These are phyloP conservation scores for Dothistroma pini DNA, from an alignment of 2,329 filamentous ascomycete species.

Conservation along the genomic window DNA sequence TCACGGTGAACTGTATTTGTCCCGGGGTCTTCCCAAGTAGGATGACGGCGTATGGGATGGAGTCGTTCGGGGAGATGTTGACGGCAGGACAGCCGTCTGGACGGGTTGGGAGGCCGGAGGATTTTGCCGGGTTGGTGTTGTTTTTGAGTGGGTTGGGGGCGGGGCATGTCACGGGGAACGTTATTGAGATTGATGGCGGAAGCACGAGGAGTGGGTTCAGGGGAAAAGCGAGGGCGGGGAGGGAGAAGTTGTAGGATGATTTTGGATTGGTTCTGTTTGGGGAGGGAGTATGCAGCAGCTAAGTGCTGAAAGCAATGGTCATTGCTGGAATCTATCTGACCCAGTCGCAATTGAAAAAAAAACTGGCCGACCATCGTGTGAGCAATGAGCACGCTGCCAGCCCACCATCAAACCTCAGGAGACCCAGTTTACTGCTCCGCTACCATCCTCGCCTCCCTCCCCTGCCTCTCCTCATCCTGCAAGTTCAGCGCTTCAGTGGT, in stretches of 20 bases:
- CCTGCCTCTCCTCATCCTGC: background rate
- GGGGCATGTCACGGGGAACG: slow-evolving; percentile 49
- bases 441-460: background rate
- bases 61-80: slow-evolving; percentile 48
- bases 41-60: slow-evolving; percentile 51
- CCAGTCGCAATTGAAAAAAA: too few relatives aligned
- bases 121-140: slow-evolving; percentile 47
- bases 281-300: background rate
- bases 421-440: background rate
- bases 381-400: background rate
- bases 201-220: slow-evolving; percentile 43
- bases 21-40: slow-evolving; percentile 53
- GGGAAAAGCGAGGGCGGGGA: slow-evolving; percentile 29
- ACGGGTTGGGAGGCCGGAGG: slow-evolving; percentile 46
- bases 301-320: background rate
- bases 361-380: too few relatives aligned
- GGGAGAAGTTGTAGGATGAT: slow-evolving; percentile 19
- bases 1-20: slow-evolving; percentile 56
- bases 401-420: background rate
- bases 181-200: slow-evolving; percentile 48
- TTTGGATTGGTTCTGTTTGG: background rate
- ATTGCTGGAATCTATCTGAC: background rate
- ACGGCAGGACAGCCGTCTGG: slow-evolving; percentile 46
- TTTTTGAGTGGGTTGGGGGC: slow-evolving; percentile 41
- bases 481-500: background rate